A percentile compares a stretch with the other conserved stretches of the same genome.
Conservation (phyloP, 352 stramenopile species). For the Phytopythium chamaehyphon region DNA sequence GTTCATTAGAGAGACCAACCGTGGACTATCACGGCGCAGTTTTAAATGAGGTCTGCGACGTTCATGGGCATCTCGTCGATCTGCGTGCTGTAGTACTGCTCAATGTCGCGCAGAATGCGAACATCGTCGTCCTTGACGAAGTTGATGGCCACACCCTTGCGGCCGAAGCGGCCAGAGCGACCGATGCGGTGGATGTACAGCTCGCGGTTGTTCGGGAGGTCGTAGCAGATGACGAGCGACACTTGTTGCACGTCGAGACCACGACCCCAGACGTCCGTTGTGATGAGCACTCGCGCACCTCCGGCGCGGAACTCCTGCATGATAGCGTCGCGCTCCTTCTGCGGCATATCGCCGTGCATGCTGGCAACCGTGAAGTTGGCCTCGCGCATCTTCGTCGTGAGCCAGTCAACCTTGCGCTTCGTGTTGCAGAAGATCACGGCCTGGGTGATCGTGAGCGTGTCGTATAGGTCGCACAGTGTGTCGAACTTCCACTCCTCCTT, state of each 20-base stretch:
- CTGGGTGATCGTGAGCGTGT: conserved; percentile 99
- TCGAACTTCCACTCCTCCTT: conserved; percentile 99
- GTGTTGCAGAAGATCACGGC: conserved; percentile 99
- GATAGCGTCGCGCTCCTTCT: conserved; percentile 92
- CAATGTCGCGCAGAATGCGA: conserved; percentile 95
- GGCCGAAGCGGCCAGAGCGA: conserved; percentile 94
- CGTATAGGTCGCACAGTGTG: conserved; percentile 98
- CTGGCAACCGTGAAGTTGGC: conserved; percentile 96
- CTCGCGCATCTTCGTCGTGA: conserved; percentile 95
- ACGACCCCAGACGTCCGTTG: conserved; percentile 96
- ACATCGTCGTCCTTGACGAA: conserved; percentile 97
- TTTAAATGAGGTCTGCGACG: conserved; percentile 98
- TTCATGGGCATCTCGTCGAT: conserved; percentile 99
- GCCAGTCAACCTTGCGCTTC: conserved; percentile 96
- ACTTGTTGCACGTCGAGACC: conserved; percentile 98
- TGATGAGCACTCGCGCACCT: conserved; percentile 95
- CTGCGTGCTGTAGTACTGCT: conserved; percentile 99
- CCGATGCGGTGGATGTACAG: conserved; percentile 97
- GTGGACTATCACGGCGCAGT: too few species aligned
- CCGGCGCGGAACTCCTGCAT: conserved; percentile 97
- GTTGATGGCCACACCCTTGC: conserved; percentile 98
- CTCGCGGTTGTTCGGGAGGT: conserved; percentile 95
- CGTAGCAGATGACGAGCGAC: conserved; percentile 97
- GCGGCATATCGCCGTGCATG: conserved; percentile 98
- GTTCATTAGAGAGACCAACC: too few species aligned